Base-by-base conservation (phyloP, 139 green algal genomes). In the Chlorella sp. region DNA sequence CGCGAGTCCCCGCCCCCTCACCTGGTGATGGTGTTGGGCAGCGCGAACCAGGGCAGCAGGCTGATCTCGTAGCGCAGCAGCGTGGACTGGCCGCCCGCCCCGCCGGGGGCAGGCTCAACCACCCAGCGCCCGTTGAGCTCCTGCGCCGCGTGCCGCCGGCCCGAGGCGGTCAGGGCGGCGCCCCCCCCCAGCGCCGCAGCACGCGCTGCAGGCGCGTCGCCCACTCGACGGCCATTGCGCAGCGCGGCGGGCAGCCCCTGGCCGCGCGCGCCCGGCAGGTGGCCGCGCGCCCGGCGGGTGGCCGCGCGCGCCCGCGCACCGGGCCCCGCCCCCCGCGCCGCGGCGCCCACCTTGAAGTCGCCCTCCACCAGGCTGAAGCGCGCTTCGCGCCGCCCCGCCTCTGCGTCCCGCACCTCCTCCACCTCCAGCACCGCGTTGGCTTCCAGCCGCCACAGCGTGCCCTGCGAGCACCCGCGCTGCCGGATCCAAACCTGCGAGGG, bases 51-150 rank as follows among this genome's bases (percentile, higher is more conserved):
- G 17, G 86, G 86, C 63, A 77, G 69, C 7, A 86, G 48, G 25
- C 35, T 75, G 62, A 88, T 76, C 51, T 91, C 83, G 42, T 89
- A 91, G 33, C 84, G 76, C 56, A 91, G 75, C 56, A 81, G 41
- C 15, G 80, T 84, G 42, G 77, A 60, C 67, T 75, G 58, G 41
- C 79, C 79, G 21, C 46, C 65, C 4, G 73, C 41, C n/a, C 73
- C 82, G 23, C 27, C 33, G 21, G 51, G 55, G 23, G 77, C 73
- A 14, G 86, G 71, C 64, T 89, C 83, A 25, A 91, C 68, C 23
- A 86, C 75, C 86, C 86, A 91, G 2, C 75, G 58, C 33, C 86
- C 86, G 53, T 36, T 70, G 53, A 87, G 79, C 58, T 89, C 76
- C 76, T 86, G 79, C 79, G 46, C 31, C 50, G 35, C n/a, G n/a